Evolutionary conservation across 78 protist species (phyloP).

Genomic region (Dictyostelium intermedium): DNA sequence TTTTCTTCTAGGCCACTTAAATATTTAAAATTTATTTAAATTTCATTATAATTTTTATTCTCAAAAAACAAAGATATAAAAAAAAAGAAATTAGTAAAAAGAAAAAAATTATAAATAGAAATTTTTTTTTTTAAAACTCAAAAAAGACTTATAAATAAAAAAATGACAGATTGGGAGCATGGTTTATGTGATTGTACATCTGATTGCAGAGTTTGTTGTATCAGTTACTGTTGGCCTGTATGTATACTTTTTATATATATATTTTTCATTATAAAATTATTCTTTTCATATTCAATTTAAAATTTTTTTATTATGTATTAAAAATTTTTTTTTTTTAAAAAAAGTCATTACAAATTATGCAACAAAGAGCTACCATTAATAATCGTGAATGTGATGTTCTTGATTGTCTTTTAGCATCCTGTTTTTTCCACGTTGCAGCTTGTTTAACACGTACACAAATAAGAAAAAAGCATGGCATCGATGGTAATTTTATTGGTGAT

Average conservation of each 20-base stretch:
- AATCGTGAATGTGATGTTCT: constrained; percentile 10
- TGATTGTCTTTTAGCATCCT: background rate
- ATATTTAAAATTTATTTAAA: no score
- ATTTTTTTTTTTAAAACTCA: background rate
- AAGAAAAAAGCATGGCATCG: constrained; percentile 42
- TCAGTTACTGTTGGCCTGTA: constrained; percentile 40
- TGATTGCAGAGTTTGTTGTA: constrained; percentile 38
- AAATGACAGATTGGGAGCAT: background rate
- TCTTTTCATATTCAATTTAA: no score
- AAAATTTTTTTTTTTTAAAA: no score
- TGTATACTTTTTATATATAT: no score
- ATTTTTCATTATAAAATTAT: no score
- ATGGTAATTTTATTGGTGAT: background rate
- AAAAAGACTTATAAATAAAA: background rate
- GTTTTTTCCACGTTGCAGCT: background rate
- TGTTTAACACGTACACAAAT: background rate
- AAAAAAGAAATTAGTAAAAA: background rate
- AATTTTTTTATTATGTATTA: no score
- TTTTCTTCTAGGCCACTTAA: no score
- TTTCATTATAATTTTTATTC: no score
- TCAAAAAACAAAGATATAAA: no score
- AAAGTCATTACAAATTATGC: background rate
- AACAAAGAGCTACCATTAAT: constrained; percentile 19
- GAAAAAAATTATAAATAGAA: background rate
- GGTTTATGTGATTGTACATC: constrained; percentile 2